phyloP scores from a whole-genome alignment of 495 filamentous ascomycete genomes.

The Pyronema domesticum region DNA sequence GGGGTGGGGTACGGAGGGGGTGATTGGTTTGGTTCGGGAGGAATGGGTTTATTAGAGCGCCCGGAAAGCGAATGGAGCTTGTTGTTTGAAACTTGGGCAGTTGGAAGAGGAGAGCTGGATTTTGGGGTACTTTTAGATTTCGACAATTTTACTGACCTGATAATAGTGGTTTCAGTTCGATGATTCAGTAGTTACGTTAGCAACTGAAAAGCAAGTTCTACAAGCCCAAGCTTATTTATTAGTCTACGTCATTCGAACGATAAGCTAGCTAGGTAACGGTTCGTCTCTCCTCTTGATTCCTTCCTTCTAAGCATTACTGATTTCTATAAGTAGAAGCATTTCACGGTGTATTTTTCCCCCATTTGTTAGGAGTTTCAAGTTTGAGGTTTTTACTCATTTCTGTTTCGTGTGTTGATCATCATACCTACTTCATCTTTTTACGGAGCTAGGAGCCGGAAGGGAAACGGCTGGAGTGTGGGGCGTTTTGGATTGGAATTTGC shows the following conservation, averaged over 20 bases:
- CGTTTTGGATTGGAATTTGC: no score
- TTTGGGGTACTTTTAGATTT: neutral
- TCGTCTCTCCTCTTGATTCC: no score
- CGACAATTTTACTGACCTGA: constrained; percentile 12
- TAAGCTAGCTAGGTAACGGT: constrained; percentile 1
- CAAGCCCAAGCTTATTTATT: constrained; percentile 68
- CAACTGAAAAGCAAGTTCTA: constrained; percentile 60
- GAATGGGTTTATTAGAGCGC: neutral
- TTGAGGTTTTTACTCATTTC: no score
- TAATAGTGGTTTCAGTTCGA: constrained; percentile 77
- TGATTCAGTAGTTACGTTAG: constrained; percentile 71
- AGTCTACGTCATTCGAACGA: constrained; percentile 55
- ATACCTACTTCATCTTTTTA: no score
- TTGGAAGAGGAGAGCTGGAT: constrained; percentile 4
- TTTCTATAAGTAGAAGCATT: neutral
- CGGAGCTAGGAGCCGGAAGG: no score
- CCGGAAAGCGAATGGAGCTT: constrained; percentile 4
- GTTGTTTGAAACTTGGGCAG: no score
- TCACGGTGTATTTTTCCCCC: neutral
- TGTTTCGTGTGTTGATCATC: no score
- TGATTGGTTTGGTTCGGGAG: neutral
- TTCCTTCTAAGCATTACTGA: no score
- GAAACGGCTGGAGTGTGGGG: no score
- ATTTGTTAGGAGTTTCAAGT: no score
- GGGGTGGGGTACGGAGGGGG: neutral